Percentiles rank a stretch among this genome's conserved stretches.
These are phyloP conservation scores for Epichloe coenophiala DNA, from an alignment of 2,329 filamentous ascomycete genomes.

Conservation along the genomic window DNA sequence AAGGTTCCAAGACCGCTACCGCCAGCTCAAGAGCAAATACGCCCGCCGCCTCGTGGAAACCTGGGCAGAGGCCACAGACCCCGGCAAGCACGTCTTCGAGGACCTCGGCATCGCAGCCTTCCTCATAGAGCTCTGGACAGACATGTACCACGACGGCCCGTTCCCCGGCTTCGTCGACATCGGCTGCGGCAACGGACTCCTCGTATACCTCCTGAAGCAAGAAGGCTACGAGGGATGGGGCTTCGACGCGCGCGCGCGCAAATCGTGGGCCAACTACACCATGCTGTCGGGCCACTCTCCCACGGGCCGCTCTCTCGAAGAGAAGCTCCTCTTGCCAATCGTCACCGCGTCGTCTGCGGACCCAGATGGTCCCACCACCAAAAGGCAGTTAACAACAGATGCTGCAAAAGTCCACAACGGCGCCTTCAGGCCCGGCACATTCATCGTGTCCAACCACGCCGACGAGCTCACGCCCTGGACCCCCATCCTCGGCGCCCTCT, in stretches of 20 bases:
- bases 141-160: constrained; percentile 50
- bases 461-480: constrained; percentile 97
- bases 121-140: constrained; percentile 77
- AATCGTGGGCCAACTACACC: constrained; percentile 69
- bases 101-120: constrained; percentile 86
- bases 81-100: constrained; percentile 88
- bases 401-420: constrained; percentile 38
- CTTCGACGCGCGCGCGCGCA: constrained; percentile 77
- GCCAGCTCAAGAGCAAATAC: constrained; percentile 65
- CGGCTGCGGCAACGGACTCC: constrained; percentile 84
- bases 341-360: constrained; percentile 13
- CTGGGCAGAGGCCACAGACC: constrained; percentile 83
- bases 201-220: constrained; percentile 66
- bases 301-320: constrained; percentile 24
- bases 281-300: constrained; percentile 13
- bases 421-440: constrained; percentile 58
- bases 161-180: constrained; percentile 94
- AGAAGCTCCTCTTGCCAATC: constrained; percentile 35
- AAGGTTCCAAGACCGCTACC: constrained; percentile 70
- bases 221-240: constrained; percentile 83
- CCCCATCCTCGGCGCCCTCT: constrained; percentile 68
- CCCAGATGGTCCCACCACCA: not conserved
- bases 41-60: constrained; percentile 53
- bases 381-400: not conserved
- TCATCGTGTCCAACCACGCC: constrained; percentile 94